phyloP scores from a whole-genome alignment of 2,329 filamentous ascomycete genomes.

The Ceratocystis eucalypticola region DNA sequence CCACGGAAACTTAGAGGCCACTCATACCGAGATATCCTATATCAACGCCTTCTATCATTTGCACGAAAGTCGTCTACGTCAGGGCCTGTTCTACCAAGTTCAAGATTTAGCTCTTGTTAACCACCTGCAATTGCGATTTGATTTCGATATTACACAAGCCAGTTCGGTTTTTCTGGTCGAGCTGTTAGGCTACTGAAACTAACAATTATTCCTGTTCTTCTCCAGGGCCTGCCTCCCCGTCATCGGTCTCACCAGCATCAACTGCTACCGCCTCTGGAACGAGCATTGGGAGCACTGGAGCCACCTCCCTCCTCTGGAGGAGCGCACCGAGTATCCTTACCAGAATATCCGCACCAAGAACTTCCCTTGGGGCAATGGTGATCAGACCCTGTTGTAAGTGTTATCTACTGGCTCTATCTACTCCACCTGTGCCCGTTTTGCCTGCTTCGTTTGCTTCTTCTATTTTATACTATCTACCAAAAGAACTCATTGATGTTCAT shows the following conservation, averaged over 20 bases:
- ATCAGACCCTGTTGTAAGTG: constrained; percentile 69
- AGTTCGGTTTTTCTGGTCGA: background rate
- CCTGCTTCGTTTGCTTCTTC: no score
- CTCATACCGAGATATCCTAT: no score
- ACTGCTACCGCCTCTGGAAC: constrained; percentile 83
- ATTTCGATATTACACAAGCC: background rate
- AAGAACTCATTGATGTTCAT: no score
- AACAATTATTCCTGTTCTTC: constrained; percentile 10
- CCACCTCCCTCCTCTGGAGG: constrained; percentile 76
- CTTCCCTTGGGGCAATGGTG: constrained; percentile 86
- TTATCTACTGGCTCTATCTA: background rate
- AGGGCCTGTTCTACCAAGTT: no score
- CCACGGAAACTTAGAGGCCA: no score
- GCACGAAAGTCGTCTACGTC: no score
- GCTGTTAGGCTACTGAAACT: background rate
- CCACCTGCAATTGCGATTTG: background rate
- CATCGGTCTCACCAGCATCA: constrained; percentile 58
- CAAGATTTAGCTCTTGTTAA: no score
- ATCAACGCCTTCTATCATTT: no score
- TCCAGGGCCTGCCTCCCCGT: constrained; percentile 59
- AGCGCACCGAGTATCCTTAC: constrained; percentile 87
- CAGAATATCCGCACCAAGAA: constrained; percentile 97
- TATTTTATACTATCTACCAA: no score
- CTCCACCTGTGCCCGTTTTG: no score
- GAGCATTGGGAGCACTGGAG: constrained; percentile 95